Percentiles rank a stretch among this genome's conserved stretches.
These are phyloP conservation scores for Yarrowia sp. DNA, from an alignment of 805 yeast species.

Conservation along the genomic window DNA sequence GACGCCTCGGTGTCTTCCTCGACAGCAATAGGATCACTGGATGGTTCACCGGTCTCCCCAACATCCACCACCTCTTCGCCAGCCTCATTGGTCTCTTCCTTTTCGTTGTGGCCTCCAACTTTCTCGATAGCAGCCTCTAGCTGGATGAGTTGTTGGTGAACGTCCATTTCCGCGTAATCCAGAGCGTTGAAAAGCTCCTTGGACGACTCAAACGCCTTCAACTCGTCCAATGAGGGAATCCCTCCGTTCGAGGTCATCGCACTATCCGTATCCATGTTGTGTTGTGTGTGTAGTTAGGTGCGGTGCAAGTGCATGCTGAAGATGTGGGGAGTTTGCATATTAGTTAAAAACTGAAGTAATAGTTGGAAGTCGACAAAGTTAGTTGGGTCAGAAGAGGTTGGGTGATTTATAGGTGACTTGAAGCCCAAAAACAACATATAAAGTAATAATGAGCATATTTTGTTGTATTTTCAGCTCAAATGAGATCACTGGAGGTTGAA, in stretches of 20 bases:
- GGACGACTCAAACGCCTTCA: constrained; percentile 4
- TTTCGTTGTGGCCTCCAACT: constrained; percentile 3
- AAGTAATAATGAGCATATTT: too few relatives aligned
- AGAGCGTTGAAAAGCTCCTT: constrained; percentile 12
- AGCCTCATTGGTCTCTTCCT: not conserved
- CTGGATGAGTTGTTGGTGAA: constrained; percentile 23
- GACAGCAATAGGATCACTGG: not conserved
- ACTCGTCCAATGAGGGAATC: constrained; percentile 1
- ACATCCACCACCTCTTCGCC: constrained; percentile 14
- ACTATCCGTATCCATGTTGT: constrained; percentile 23
- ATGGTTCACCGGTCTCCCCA: not conserved
- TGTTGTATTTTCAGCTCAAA: too few relatives aligned
- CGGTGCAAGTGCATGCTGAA: not conserved
- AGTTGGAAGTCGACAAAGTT: too few relatives aligned
- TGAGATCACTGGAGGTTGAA: too few relatives aligned
- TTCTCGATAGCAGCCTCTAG: constrained; percentile 11
- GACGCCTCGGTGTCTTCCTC: not conserved
- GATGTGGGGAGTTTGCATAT: not conserved
- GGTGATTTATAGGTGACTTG: too few relatives aligned
- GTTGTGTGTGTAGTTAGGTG: not conserved
- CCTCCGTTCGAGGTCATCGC: constrained; percentile 3
- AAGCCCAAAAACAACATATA: too few relatives aligned
- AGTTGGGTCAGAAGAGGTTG: too few relatives aligned
- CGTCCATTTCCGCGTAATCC: constrained; percentile 27
- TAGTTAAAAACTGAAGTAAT: not conserved